Evolutionary conservation across 495 filamentous ascomycete species (phyloP).

Genomic region (Tuber umbilicatum): DNA sequence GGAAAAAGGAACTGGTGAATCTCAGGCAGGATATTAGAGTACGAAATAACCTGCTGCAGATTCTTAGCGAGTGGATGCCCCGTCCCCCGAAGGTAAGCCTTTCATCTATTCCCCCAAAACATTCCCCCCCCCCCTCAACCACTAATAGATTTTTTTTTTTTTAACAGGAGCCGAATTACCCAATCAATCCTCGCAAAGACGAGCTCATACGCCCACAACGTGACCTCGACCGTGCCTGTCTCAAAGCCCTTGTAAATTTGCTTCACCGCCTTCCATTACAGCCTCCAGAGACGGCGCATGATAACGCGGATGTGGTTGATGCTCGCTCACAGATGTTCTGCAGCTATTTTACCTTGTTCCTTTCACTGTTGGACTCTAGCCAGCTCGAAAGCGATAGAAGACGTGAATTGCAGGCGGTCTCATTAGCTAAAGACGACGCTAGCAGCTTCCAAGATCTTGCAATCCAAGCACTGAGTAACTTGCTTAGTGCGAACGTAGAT

Average conservation of each 20-base stretch:
- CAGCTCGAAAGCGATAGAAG: conserved; percentile 46
- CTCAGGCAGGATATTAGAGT: conserved; percentile 60
- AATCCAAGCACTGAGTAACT: conserved; percentile 59
- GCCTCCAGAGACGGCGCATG: conserved; percentile 55
- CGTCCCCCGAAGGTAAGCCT: conserved; percentile 46
- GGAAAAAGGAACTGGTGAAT: conserved; percentile 60
- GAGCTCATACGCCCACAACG: conserved; percentile 53
- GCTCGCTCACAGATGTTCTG: conserved; percentile 60
- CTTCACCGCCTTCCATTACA: conserved; percentile 59
- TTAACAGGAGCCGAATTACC: conserved; percentile 1
- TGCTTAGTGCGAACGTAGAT: conserved; percentile 62
- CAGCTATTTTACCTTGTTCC: conserved; percentile 59
- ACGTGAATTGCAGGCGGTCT: conserved; percentile 43
- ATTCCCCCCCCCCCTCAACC: too few species aligned
- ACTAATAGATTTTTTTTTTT: background rate
- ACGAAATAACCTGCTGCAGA: conserved; percentile 58
- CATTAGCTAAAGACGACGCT: conserved; percentile 46
- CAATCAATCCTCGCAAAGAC: conserved; percentile 42
- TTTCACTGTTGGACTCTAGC: conserved; percentile 56
- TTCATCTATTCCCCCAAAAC: conserved; percentile 31
- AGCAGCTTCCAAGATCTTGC: conserved; percentile 53
- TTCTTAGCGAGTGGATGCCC: conserved; percentile 60
- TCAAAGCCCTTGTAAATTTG: conserved; percentile 55
- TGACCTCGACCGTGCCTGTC: conserved; percentile 58
- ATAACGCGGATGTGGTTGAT: conserved; percentile 55